Base-by-base conservation (phyloP, 192 early-diverging fungal species). In the Coemansia sp. region DNA sequence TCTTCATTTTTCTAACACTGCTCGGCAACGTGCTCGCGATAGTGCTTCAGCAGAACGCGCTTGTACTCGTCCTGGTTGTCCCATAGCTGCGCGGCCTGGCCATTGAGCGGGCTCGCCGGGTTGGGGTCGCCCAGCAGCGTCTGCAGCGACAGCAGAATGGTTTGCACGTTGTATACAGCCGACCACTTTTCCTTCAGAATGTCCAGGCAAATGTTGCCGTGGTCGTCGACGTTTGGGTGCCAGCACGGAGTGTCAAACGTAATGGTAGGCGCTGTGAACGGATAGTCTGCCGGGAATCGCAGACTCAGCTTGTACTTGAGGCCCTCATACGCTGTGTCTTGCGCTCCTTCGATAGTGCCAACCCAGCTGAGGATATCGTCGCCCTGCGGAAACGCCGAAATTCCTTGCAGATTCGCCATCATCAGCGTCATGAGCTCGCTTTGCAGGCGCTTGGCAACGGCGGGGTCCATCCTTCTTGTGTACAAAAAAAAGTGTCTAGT, bases 121-220 rank as follows among this genome's bases (percentile, higher is more conserved):
- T 99, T 99, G 17, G 97, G 94, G 41, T 88, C 88, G 5, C 90
- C 92, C 34, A 99, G 76, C 87, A 99, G 95, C 41, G 91, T 92
- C 59, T 96, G 94, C 32, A 99, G 91, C 32, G 88, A 90, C 38
- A 99, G 62, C 34, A 97, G 76, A 69, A 99, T 97, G 8, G 94
- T 94, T 81, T 97, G 94, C 40, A 99, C 95, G 11, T 94, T 99
- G 76, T 99, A 94, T 11, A 99, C 88, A 9, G 97, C 94, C 36
- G 89, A 85, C 97, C 97, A 99, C 61, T 95, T 86, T 56, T 99
- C 97, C 50, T 86, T 88, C 9, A 99, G 77, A 60, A 99, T 99
- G 34, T 92, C 93, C 62, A 99, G 90, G 72, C 97, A 99, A 14
- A 99, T 93, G 34, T 91, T 88, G 35, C 97, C 97, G 69, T 90